phyloP scores from a whole-genome alignment of 2,329 filamentous ascomycete genomes.

The Aschersonia sp. region DNA sequence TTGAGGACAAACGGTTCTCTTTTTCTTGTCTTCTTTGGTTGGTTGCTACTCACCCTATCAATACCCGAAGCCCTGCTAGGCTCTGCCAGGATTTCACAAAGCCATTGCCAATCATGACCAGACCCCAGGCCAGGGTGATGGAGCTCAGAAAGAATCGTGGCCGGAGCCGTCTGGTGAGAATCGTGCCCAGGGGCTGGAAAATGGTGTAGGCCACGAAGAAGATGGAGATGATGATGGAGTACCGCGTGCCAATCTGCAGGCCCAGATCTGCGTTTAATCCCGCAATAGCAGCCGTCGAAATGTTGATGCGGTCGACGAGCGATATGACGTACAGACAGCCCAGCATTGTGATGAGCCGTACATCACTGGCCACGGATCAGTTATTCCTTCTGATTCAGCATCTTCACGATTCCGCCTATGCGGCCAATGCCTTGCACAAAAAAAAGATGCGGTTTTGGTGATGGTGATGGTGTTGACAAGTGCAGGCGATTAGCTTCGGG shows the following conservation, averaged over 20 bases:
- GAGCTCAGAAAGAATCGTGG: conserved; percentile 38
- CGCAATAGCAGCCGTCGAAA: conserved; percentile 59
- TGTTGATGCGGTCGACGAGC: conserved; percentile 67
- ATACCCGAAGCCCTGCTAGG: conserved; percentile 38
- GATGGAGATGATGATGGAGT: conserved; percentile 14
- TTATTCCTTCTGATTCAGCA: too few relatives aligned
- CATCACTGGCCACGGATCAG: not conserved
- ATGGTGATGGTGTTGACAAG: too few relatives aligned
- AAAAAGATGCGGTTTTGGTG: too few relatives aligned
- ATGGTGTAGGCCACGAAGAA: conserved; percentile 64
- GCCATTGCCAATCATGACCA: conserved; percentile 49
- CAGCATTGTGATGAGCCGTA: conserved; percentile 43
- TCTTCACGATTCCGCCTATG: too few relatives aligned
- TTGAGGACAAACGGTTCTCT: too few relatives aligned
- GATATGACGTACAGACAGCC: conserved; percentile 60
- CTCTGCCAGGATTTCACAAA: conserved; percentile 38
- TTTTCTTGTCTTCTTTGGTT: too few relatives aligned
- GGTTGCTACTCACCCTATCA: conserved; percentile 31
- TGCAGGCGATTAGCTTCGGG: too few relatives aligned
- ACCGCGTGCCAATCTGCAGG: conserved; percentile 11
- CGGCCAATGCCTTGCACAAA: too few relatives aligned
- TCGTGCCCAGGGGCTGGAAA: conserved; percentile 57
- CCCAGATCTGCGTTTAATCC: conserved; percentile 37
- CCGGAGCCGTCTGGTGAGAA: conserved; percentile 53
- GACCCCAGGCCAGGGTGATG: conserved; percentile 46